Base-by-base conservation (phyloP, 164 flowering plant species). In the Paratinospora sagittata region DNA sequence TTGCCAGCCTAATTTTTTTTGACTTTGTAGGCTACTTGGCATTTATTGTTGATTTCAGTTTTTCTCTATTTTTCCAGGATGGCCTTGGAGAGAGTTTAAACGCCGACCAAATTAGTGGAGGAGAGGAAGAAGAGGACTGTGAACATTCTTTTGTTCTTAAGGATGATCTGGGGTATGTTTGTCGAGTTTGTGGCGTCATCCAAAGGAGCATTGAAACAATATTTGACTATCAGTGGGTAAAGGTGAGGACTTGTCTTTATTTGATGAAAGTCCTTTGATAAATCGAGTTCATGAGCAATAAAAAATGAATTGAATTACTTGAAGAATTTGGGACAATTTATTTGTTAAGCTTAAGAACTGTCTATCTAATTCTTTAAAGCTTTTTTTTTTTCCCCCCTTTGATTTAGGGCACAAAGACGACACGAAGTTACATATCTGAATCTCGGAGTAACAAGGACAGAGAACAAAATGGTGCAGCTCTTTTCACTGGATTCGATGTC, bases 381-480 rank as follows among this genome's bases (percentile, higher is more conserved):
- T 66, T 36, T 27, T 41, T 63, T 52, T 1, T 4, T 30, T 30
- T 30, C 4, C 34, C 71, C 43, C 19, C 68, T 36, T 64, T 71
- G 26, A 39, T 75, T 7, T 83, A 92, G 98, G 81, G 52, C 21
- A 70, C 85, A 72, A 88, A 73, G 82, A 83, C 73, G 24, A 75
- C 84, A 24, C 70, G 90, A 72, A 87, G 87, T 27, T 90, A 88
- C 74, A 41, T 67, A n/a, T 77, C 74, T 75, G 89, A 86, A 24
- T 70, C 81, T 64, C 83, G 81, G 52, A 63, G 72, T 68, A 63
- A 58, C 19, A 77, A 74, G 71, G 83, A 79, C 39, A 63, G 67
- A 60, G 82, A 81, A 3, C 66, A 75, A 60, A 45, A 60, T 41
- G 80, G 76, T 14, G 27, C 37, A 2, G 6, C 67, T 43, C 55